Evolutionary conservation across 2,329 filamentous ascomycete genomes (phyloP).

Genomic region (Trematosphaeria pertusa): DNA sequence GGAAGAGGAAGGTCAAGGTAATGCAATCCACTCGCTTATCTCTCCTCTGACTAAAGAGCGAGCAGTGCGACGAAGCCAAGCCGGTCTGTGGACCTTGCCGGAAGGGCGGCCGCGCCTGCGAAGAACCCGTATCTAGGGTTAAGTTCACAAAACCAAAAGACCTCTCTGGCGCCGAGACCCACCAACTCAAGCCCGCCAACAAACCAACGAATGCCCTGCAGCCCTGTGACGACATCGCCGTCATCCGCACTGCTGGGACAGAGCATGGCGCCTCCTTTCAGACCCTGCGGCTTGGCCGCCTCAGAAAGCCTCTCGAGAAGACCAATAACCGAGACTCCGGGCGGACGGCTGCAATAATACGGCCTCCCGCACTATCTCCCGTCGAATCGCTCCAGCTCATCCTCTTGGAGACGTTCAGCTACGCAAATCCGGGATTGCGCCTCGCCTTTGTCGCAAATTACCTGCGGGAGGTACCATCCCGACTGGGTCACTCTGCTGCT

Average conservation of each 20-base stretch:
- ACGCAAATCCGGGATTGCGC: neutral
- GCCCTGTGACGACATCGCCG: neutral
- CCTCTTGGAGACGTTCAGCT: constrained; percentile 9
- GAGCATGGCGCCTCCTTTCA: constrained; percentile 8
- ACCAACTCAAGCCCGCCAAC: neutral
- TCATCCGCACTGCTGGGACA: constrained; percentile 2
- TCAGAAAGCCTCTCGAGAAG: neutral
- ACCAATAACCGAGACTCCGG: neutral
- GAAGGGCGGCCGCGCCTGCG: constrained; percentile 12
- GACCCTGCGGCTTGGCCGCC: constrained; percentile 7
- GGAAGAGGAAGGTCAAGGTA: constrained; percentile 18
- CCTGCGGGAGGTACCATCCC: constrained; percentile 3
- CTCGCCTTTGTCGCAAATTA: neutral
- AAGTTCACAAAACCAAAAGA: constrained; percentile 12
- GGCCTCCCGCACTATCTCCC: constrained; percentile 1
- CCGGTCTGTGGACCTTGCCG: constrained; percentile 14
- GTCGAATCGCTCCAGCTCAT: constrained; percentile 6
- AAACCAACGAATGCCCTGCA: neutral
- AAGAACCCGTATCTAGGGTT: constrained; percentile 13
- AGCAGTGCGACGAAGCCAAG: constrained; percentile 17
- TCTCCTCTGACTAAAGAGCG: constrained; percentile 1
- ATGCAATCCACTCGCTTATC: neutral
- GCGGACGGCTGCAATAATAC: neutral
- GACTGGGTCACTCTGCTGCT: constrained; percentile 6
- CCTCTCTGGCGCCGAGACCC: neutral